phyloP scores from a whole-genome alignment of 2,329 filamentous ascomycete genomes.

The Talaromyces sp. region DNA sequence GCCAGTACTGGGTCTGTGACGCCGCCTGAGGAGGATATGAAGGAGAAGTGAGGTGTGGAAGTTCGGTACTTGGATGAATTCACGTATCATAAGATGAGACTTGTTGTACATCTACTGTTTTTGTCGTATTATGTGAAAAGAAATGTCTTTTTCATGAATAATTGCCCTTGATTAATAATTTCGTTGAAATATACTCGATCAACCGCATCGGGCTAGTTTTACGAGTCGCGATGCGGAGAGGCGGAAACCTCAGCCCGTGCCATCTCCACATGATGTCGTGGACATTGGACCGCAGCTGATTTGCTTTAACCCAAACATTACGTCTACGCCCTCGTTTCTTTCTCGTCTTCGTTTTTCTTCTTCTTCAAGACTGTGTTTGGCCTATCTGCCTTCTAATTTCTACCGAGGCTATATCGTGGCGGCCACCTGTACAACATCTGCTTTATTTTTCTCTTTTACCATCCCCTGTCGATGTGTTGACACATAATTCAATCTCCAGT shows the following conservation, averaged over 20 bases:
- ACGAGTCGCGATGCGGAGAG: background rate
- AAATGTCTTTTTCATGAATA: too few relatives aligned
- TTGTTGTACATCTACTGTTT: background rate
- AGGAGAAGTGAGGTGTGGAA: constrained; percentile 27
- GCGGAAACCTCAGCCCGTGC: background rate
- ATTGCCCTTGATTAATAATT: too few relatives aligned
- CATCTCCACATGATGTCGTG: background rate
- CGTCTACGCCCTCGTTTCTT: background rate
- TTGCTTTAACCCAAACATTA: background rate
- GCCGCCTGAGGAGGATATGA: constrained; percentile 28
- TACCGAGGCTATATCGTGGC: background rate
- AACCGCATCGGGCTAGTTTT: background rate
- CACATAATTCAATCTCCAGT: background rate
- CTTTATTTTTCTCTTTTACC: background rate
- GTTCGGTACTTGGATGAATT: background rate
- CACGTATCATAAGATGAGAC: background rate
- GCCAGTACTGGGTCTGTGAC: constrained; percentile 33
- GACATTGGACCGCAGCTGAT: background rate
- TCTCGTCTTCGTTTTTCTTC: background rate
- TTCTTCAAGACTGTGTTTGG: background rate
- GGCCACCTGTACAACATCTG: background rate
- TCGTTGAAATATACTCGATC: too few relatives aligned
- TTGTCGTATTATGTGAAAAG: background rate
- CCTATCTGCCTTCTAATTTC: background rate
- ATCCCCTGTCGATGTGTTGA: background rate